Percentiles rank a stretch among this genome's conserved stretches.
Conservation (phyloP, 164 flowering plant species). For the Paratinospora sagittata region DNA sequence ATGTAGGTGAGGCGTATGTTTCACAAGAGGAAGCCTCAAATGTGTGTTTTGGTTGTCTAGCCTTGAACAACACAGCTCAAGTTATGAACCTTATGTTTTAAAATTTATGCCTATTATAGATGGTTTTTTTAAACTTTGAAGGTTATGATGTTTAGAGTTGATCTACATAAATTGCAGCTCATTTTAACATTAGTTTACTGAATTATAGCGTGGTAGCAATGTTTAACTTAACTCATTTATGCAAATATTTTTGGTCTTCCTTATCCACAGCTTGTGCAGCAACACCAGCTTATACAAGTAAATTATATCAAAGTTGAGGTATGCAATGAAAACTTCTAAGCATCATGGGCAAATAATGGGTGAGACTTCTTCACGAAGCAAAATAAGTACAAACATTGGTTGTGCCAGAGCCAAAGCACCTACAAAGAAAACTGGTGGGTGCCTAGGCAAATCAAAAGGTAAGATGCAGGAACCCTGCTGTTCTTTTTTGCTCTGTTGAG, state of each 20-base stretch:
- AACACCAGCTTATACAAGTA: neutral
- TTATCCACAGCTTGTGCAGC: neutral
- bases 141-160: too few relatives aligned
- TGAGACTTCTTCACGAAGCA: conserved; percentile 14
- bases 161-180: too few relatives aligned
- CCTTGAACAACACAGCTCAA: too few relatives aligned
- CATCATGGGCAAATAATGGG: conserved; percentile 9
- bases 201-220: neutral
- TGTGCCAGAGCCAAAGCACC: conserved; percentile 11
- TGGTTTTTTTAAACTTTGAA: too few relatives aligned
- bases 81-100: too few relatives aligned
- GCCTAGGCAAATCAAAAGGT: conserved; percentile 13
- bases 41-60: too few relatives aligned
- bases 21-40: too few relatives aligned
- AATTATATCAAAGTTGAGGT: conserved; percentile 8
- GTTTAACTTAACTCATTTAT: neutral
- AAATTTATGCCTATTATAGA: too few relatives aligned
- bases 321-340: conserved; percentile 24
- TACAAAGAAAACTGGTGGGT: conserved; percentile 16
- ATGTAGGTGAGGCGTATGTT: too few relatives aligned
- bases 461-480: neutral
- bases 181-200: neutral
- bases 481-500: neutral
- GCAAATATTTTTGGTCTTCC: neutral
- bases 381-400: conserved; percentile 1